Evolutionary conservation across 805 yeast species (phyloP), one percentile per base, ranked within the genome.

Genomic region (Torulaspora microellipsoides): DNA sequence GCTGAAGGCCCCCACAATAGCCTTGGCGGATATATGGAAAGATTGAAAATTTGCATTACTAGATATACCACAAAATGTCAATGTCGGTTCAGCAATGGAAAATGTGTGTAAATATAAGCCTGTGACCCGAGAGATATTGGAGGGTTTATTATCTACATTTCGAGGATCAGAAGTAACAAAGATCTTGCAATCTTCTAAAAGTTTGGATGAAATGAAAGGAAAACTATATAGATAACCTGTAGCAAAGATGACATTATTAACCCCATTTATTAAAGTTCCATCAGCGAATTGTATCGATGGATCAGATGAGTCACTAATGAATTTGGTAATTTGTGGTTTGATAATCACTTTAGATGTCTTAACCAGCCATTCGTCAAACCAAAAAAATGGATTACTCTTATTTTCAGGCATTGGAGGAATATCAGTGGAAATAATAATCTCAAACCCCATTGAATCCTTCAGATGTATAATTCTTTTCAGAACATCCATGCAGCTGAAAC

Each of bases 401-500:
- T 74, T 81, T 8, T 50, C 53, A 1, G 52, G 52, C 38, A 35
- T 36, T 5, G 53, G 51, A 2, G 48, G 44, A 85, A 90, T 82
- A 51, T 80, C 82, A 36, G 95, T 69, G 34, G 85, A 77, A 50
- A 86, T 66, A 49, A 83, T 81, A 47, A 84, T 71, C 36, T 52
- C 53, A 13, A 48, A 30, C 8, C 31, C 27, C 15, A 30, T 45
- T 49, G 42, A 62, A 38, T 41, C 57, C 47, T 44, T 52, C 38
- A 46, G 53, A 40, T 64, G 64, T 10, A 60, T 43, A 1, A 71
- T 51, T 43, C 72, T 70, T 51, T 72, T 76, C 27, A 72, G 48
- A 2, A 73, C 54, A 47, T 70, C 72, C 42, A 65, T 64, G 9
- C 72, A 61, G 51, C 71, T 65, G 34, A 70, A 62, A 40, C 62